Base-by-base conservation (phyloP, 2,329 filamentous ascomycete genomes). In the Hortaea werneckii region DNA sequence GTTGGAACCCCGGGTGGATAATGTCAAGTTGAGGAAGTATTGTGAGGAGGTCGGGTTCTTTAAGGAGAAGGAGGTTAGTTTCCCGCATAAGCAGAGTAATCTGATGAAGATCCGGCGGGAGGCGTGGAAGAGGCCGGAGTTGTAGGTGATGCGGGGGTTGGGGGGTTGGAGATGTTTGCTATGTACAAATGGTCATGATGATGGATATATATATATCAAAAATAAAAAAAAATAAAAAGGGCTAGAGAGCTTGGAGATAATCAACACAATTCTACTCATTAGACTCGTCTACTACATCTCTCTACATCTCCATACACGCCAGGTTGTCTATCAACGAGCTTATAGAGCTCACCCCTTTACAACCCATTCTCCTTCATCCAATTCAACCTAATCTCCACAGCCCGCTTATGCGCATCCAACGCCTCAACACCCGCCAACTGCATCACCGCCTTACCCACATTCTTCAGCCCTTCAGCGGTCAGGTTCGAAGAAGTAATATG, bases 401-500 rank as follows among this genome's bases (percentile, higher is more conserved):
- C 83, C 50, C 82, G 74, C 62, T 87, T 80, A 72, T 98, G 92
- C 44, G 92, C 92, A 65, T 98, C 90, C 29, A 98, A 73, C 63
- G 94, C 87, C 67, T 98, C 92, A 2, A 96, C 89, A 60, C 86
- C 85, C 26, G 92, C 92, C 41, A 98, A 74, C 66, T 90, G 85
- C 87, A 96, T 95, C 43, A 98, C 92, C 4, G 92, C 88, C 44
- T 74, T 72, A 30, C 90, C 87, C 2, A 98, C 85, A 58, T 94
- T 92, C 57, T 77, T 77, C 51, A 98, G 72, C 20, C 92, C 92
- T 58, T 95, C 78, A 12, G 82, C 79, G 1, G 87, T 94, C 50
- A 98, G 75, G 65, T 94, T 86, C 0, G 88, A 87, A 70, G 86
- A 92, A 34, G 92, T 98, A 61, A 98, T 95, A 73, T 96, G 88